Conservation (phyloP, 208 protist genomes). For the Trypanosoma cruzi region DNA sequence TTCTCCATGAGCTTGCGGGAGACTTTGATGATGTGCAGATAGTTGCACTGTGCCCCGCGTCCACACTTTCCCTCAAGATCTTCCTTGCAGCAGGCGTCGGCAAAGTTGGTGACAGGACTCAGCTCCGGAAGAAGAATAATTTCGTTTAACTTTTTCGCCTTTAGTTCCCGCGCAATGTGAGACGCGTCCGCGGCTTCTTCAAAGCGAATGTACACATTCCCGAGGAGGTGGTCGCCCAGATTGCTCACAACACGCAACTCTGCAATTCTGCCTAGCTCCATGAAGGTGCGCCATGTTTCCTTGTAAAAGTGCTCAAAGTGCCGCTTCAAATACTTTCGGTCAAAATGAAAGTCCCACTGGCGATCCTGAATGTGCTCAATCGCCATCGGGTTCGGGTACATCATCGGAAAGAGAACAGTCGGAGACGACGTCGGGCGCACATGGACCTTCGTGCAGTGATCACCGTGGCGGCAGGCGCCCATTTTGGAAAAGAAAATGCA, state of each 20-base stretch:
- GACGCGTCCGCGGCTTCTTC: conserved; percentile 86
- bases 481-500: conserved; percentile 98
- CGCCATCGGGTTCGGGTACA: conserved; percentile 95
- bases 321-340: conserved; percentile 90
- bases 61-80: conserved; percentile 94
- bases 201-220: conserved; percentile 98
- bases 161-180: conserved; percentile 79
- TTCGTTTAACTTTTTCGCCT: conserved; percentile 87
- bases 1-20: conserved; percentile 84
- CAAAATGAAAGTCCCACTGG: conserved; percentile 58
- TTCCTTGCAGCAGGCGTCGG: conserved; percentile 97
- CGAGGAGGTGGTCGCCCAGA: conserved; percentile 96
- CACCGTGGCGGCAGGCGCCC: conserved; percentile 98
- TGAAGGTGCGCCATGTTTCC: conserved; percentile 94
- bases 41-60: conserved; percentile 97
- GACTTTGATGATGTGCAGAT: conserved; percentile 96
- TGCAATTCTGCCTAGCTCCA: conserved; percentile 93
- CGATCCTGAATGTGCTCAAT: conserved; percentile 63
- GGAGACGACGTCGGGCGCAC: conserved; percentile 92
- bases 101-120: conserved; percentile 98
- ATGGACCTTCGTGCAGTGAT: conserved; percentile 96
- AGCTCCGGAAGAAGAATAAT: conserved; percentile 94
- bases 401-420: conserved; percentile 96
- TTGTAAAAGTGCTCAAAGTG: conserved; percentile 98
- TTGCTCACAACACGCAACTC: conserved; percentile 97